A percentile compares a stretch with the other conserved stretches of the same genome.
Evolutionary conservation across 2,329 filamentous ascomycete genomes (phyloP).

Genomic region (Westerdykella ornata): DNA sequence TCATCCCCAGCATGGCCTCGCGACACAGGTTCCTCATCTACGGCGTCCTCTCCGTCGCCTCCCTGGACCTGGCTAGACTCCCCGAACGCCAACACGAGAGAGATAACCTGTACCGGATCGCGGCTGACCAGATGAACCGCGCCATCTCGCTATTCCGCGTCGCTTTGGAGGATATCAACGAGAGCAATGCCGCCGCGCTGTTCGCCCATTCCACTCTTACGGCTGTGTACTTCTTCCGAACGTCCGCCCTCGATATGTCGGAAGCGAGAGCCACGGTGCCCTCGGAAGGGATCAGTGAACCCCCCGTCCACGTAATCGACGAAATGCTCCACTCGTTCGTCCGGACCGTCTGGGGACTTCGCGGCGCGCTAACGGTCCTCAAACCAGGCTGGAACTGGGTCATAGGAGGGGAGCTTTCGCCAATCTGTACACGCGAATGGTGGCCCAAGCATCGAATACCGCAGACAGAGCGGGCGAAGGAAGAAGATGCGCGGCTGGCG

Average conservation of each 20-base stretch:
- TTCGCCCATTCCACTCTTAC: conserved; percentile 32
- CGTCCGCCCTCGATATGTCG: conserved; percentile 26
- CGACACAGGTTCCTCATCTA: conserved; percentile 42
- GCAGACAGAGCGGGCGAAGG: conserved; percentile 18
- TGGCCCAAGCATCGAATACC: conserved; percentile 24
- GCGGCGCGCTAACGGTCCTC: conserved; percentile 27
- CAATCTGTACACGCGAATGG: conserved; percentile 27
- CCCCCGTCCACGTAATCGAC: conserved; percentile 18
- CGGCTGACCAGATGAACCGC: conserved; percentile 32
- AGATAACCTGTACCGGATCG: conserved; percentile 22
- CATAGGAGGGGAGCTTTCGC: conserved; percentile 20
- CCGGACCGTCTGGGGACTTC: conserved; percentile 25
- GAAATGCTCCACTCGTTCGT: conserved; percentile 24
- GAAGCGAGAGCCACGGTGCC: conserved; percentile 22
- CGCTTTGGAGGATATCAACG: conserved; percentile 31
- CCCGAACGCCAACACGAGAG: conserved; percentile 17
- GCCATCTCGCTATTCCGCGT: conserved; percentile 24
- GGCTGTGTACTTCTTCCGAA: conserved; percentile 32
- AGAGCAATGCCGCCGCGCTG: conserved; percentile 40
- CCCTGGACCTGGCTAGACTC: conserved; percentile 41
- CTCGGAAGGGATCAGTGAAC: conserved; percentile 8
- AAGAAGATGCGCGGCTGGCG: conserved; percentile 24
- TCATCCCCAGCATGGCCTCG: conserved; percentile 36
- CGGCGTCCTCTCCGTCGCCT: conserved; percentile 42
- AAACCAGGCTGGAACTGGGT: conserved; percentile 30